Percentiles rank a stretch among this genome's conserved stretches.
These are phyloP conservation scores for Eutrema salsugineum DNA, from an alignment of 441 rosid genomes.

Conservation along the genomic window DNA sequence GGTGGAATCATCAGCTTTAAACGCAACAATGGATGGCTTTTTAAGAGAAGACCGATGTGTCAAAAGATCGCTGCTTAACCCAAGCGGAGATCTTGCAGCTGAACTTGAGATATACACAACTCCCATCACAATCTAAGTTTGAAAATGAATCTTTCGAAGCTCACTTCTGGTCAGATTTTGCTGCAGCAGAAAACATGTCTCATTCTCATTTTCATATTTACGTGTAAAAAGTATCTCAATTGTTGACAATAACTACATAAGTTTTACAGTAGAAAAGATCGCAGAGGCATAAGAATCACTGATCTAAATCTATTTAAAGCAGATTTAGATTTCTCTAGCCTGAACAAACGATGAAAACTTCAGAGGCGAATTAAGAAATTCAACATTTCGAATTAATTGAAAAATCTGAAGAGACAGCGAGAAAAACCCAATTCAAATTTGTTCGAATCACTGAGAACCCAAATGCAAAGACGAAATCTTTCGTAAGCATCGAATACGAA, in stretches of 20 bases:
- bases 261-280: not conserved
- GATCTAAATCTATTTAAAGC: not conserved
- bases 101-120: constrained; percentile 82
- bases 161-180: constrained; percentile 9
- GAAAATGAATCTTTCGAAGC: not conserved
- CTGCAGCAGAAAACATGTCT: constrained; percentile 36
- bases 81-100: constrained; percentile 63
- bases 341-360: not conserved
- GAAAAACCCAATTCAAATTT: not conserved
- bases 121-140: constrained; percentile 59
- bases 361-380: not conserved
- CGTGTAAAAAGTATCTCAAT: not conserved
- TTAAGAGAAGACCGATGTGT: constrained; percentile 37
- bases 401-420: not conserved
- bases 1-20: constrained; percentile 56
- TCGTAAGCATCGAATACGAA: not conserved
- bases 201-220: not conserved
- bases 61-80: constrained; percentile 45
- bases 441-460: not conserved
- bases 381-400: not conserved
- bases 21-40: constrained; percentile 57
- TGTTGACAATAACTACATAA: not conserved
- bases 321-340: not conserved
- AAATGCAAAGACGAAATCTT: constrained; percentile 8
- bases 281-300: not conserved